phyloP scores from a whole-genome alignment of 176 grass and related monocot species.

The Oryza australiensis region DNA sequence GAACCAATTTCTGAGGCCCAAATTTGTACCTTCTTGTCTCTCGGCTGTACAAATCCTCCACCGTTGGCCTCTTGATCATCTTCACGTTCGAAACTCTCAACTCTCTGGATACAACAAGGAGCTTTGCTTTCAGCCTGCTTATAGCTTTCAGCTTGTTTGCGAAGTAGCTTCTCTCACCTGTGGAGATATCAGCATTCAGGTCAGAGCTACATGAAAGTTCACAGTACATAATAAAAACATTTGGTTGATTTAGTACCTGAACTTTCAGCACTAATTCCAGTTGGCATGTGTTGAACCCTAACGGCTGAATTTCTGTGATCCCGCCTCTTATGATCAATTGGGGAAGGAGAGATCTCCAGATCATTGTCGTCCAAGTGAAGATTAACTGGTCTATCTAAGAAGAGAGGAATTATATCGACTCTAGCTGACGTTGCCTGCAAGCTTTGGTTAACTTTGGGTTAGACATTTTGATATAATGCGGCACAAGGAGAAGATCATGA shows the following conservation, averaged over 20 bases:
- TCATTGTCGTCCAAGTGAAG: constrained; percentile 63
- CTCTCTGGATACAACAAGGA: constrained; percentile 63
- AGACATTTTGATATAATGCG: constrained; percentile 31
- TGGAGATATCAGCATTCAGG: constrained; percentile 4
- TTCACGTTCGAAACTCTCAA: constrained; percentile 34
- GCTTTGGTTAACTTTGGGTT: constrained; percentile 46
- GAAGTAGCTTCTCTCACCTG: constrained; percentile 91
- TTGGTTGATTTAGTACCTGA: constrained; percentile 58
- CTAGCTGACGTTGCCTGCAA: constrained; percentile 66
- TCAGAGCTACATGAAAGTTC: background rate
- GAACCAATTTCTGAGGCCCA: constrained; percentile 59
- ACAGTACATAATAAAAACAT: constrained; percentile 6
- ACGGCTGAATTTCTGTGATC: constrained; percentile 38
- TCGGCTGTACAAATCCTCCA: constrained; percentile 35
- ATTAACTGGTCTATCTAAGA: constrained; percentile 63
- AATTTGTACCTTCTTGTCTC: constrained; percentile 77
- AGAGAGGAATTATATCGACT: constrained; percentile 86
- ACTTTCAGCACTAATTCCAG: constrained; percentile 74
- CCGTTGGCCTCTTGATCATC: constrained; percentile 39
- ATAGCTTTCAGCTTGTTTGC: constrained; percentile 81
- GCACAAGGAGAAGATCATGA: background rate
- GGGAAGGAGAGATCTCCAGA: constrained; percentile 58
- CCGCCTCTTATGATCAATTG: constrained; percentile 25
- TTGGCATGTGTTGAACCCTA: constrained; percentile 57
- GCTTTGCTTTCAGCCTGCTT: constrained; percentile 85